phyloP scores from a whole-genome alignment of 2,329 filamentous ascomycete species.

The Xylaria sp. region DNA sequence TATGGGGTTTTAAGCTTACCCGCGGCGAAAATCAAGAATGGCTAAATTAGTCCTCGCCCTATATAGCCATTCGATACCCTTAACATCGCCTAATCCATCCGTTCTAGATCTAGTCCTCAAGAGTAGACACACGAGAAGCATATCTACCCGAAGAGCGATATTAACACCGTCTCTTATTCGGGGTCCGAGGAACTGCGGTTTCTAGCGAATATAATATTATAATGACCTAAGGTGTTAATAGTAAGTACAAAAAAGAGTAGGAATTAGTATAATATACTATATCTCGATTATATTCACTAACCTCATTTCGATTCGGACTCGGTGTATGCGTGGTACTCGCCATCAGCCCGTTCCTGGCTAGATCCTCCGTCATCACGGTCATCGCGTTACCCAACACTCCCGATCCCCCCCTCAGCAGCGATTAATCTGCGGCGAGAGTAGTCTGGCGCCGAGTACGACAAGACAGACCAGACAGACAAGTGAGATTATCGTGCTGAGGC shows the following conservation, averaged over 20 bases:
- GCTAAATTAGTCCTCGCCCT: background rate
- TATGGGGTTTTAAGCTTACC: constrained; percentile 6
- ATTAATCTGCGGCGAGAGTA: constrained; percentile 4
- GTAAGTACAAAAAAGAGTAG: background rate
- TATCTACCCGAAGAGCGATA: background rate
- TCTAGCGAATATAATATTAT: background rate
- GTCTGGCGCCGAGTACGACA: constrained; percentile 7
- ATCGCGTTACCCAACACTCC: constrained; percentile 1
- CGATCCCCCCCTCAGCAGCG: background rate
- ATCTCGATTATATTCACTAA: background rate
- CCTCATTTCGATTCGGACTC: background rate
- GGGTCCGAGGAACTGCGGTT: background rate
- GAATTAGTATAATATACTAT: background rate
- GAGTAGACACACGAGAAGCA: background rate
- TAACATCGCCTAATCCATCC: background rate
- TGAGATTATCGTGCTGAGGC: constrained; percentile 22
- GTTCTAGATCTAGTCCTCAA: background rate
- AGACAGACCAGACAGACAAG: constrained; percentile 3
- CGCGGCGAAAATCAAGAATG: constrained; percentile 1
- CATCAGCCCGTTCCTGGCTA: constrained; percentile 17
- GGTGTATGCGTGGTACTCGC: background rate
- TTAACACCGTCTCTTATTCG: background rate
- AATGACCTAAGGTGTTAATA: background rate
- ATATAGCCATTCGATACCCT: background rate
- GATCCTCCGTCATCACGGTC: constrained; percentile 9